These are phyloP conservation scores for Filobasidium wieringae DNA, from an alignment of 768 basidiomycete genomes.

Conservation along the genomic window DNA sequence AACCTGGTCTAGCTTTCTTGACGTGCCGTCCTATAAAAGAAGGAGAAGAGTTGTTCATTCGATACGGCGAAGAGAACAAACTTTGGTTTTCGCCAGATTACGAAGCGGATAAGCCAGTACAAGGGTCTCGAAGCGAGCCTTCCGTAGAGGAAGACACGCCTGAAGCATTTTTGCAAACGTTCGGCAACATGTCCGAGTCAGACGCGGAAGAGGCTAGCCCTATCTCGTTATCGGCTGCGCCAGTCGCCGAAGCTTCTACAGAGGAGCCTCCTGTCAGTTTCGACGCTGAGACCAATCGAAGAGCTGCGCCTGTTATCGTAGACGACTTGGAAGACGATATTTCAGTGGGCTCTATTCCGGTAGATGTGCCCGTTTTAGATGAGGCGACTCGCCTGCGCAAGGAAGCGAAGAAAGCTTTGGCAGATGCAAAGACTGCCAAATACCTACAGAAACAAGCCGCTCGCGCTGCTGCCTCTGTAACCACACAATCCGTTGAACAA, in stretches of 20 bases:
- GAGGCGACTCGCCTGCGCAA: neutral
- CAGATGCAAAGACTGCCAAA: neutral
- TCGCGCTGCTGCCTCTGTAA: neutral
- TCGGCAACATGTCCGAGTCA: too few species aligned
- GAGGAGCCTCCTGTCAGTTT: too few species aligned
- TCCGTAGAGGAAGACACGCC: neutral
- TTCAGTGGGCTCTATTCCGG: too few species aligned
- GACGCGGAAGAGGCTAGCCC: too few species aligned
- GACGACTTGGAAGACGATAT: neutral
- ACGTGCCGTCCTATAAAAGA: conserved; percentile 20
- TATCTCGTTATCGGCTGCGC: neutral
- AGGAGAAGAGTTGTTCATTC: conserved; percentile 34
- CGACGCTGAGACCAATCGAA: too few species aligned
- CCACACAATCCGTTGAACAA: neutral
- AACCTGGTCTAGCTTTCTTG: conserved; percentile 25
- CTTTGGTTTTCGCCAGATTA: conserved; percentile 30
- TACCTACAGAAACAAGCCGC: neutral
- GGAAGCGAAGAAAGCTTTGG: neutral
- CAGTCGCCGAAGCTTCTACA: neutral
- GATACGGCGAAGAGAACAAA: conserved; percentile 36
- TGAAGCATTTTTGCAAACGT: neutral
- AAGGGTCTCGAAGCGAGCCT: neutral
- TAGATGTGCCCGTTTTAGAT: too few species aligned
- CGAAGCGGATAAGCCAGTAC: neutral
- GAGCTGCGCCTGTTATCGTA: neutral